Evolutionary conservation across 2,329 filamentous ascomycete species (phyloP).

Genomic region (Colletotrichum chrysophilum): DNA sequence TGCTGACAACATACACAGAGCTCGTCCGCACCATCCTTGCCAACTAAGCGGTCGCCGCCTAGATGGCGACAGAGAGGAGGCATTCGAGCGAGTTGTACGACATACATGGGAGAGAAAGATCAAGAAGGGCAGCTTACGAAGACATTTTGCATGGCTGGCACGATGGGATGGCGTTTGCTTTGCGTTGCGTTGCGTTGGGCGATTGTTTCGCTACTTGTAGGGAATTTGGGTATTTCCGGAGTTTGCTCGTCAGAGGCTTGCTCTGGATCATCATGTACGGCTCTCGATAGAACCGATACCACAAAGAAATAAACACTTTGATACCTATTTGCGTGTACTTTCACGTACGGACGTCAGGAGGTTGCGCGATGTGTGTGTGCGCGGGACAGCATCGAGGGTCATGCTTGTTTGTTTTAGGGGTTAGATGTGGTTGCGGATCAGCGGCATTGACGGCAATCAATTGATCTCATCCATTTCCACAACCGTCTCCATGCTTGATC

Average conservation of each 20-base stretch:
- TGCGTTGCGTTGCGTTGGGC: conserved; percentile 7
- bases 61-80: not conserved
- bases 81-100: conserved; percentile 1
- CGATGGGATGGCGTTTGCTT: conserved; percentile 22
- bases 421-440: not conserved
- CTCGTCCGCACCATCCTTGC: conserved; percentile 87
- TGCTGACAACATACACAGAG: conserved; percentile 51
- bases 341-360: not conserved
- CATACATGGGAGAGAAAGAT: not conserved
- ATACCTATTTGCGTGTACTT: not conserved
- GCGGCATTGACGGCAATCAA: not conserved
- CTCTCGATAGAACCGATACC: not conserved
- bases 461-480: not conserved
- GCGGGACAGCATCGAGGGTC: not conserved
- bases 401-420: not conserved
- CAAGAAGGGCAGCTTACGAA: conserved; percentile 1
- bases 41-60: conserved; percentile 58
- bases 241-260: conserved; percentile 10
- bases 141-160: conserved; percentile 21
- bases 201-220: not conserved
- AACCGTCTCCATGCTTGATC: not conserved
- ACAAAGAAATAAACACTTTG: conserved; percentile 8
- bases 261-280: conserved; percentile 2
- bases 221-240: conserved; percentile 17
- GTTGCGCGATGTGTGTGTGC: not conserved